phyloP scores from a whole-genome alignment of 352 stramenopile genomes.

The Phytophthora meadii region DNA sequence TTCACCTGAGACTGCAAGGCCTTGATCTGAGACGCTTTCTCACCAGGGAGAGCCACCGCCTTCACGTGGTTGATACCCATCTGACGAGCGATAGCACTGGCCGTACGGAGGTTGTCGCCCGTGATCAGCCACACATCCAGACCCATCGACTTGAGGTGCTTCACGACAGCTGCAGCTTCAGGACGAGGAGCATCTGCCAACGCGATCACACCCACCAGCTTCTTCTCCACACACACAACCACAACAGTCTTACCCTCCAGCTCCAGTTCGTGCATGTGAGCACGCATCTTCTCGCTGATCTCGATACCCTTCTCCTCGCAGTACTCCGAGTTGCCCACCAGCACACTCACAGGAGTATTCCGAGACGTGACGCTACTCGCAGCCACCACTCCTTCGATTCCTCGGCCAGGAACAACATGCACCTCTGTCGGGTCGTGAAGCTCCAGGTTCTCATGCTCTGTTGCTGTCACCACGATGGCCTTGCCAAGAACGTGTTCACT shows the following conservation, averaged over 20 bases:
- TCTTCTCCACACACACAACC: constrained; percentile 73
- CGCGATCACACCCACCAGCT: constrained; percentile 77
- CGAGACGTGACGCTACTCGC: constrained; percentile 26
- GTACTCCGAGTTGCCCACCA: constrained; percentile 83
- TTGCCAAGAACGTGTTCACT: constrained; percentile 89
- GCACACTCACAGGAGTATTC: constrained; percentile 43
- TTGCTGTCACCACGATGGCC: constrained; percentile 80
- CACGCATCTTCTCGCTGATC: constrained; percentile 63
- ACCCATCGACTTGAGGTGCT: constrained; percentile 81
- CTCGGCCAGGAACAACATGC: constrained; percentile 77
- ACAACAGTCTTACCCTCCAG: constrained; percentile 89
- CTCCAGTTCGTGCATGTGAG: constrained; percentile 84
- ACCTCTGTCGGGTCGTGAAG: constrained; percentile 80
- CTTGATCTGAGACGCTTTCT: constrained; percentile 95
- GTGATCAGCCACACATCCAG: constrained; percentile 90
- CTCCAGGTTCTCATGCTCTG: constrained; percentile 77
- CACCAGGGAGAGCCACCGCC: constrained; percentile 91
- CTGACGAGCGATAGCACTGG: constrained; percentile 86
- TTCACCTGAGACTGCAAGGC: constrained; percentile 76
- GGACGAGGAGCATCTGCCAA: constrained; percentile 78
- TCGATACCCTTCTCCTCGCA: constrained; percentile 83
- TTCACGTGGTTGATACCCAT: constrained; percentile 91
- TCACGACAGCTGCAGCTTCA: constrained; percentile 76
- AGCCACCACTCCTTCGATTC: constrained; percentile 73
- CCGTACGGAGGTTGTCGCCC: constrained; percentile 94